Base-by-base conservation (phyloP, 73 alveolate species). In the Effrenium voratum region DNA sequence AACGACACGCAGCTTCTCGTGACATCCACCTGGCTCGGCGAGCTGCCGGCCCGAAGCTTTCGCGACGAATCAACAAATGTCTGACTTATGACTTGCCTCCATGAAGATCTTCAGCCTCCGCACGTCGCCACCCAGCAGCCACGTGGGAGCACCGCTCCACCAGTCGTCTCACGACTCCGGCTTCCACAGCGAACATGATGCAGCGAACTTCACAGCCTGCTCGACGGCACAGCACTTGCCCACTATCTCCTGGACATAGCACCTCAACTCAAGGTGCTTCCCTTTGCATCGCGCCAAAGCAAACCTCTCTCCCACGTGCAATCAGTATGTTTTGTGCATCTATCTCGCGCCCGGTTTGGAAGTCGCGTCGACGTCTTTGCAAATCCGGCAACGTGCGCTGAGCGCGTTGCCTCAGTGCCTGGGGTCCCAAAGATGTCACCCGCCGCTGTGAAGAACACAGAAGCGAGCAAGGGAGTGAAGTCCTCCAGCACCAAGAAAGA, bases 91-190 rank as follows among this genome's bases (percentile, higher is more conserved):
- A 32, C 34, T 24, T 38, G 45, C 90, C 90, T 79, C 90, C 90
- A 79, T 79, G 34, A 45, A 79, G 90, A 79, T 26, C 70, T 66
- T 60, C 0, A 79, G 66, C 90, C 15, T 15, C 15, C 90, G 90
- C 44, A 43, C 68, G 22, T 46, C 70, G 68, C 68, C 68, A 15
- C 70, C 68, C 44, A 79, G 44, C 46, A 79, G 46, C 90, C 90
- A 79, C 46, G 52, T 79, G 68, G 90, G 68, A 5, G 70, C 90
- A 0, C 90, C 90, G 32, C 90, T 79, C 90, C 90, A 79, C 90
- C 90, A 79, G 46, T 79, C 90, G 4, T 79, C 90, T 79, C 68
- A 10, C 30, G 68, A 19, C 13, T 38, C 5, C 59, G 24, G n/a
- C n/a, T n/a, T n/a, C n/a, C n/a, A n/a, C n/a, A n/a, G n/a, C n/a